Conservation (phyloP, 2,329 filamentous ascomycete species). For the Fusarium bactridioides region DNA sequence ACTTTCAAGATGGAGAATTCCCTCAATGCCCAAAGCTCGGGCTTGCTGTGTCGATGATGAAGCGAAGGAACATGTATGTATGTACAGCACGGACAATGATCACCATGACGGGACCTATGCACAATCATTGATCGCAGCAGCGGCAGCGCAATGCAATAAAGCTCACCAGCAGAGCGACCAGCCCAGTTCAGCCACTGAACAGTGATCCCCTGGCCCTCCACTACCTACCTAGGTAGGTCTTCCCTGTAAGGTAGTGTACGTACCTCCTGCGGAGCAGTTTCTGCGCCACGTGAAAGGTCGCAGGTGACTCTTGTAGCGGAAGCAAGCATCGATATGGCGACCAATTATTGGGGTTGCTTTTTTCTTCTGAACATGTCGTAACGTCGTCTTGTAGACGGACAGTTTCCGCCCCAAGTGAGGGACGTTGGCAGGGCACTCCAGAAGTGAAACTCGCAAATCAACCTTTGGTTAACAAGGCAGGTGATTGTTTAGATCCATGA, state of each 20-base stretch:
- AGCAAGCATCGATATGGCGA: conserved; percentile 1
- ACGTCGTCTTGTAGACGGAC: background rate
- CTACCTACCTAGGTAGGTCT: background rate
- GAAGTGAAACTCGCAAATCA: background rate
- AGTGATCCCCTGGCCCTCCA: background rate
- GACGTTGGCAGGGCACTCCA: background rate
- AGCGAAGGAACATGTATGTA: background rate
- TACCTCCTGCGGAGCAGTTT: conserved; percentile 6
- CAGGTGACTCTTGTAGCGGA: conserved; percentile 22
- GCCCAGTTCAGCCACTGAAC: background rate
- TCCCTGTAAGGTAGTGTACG: background rate
- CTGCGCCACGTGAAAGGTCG: conserved; percentile 25
- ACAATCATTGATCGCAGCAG: conserved; percentile 15
- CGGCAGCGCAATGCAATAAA: background rate
- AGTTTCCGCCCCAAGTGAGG: background rate
- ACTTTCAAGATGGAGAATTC: background rate
- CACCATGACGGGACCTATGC: conserved; percentile 13
- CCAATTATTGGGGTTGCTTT: conserved; percentile 3
- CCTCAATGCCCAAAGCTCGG: background rate
- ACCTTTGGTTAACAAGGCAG: background rate
- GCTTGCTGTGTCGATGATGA: background rate
- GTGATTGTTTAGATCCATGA: background rate
- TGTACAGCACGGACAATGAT: conserved; percentile 29
- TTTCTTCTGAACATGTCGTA: background rate
- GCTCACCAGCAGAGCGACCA: background rate